Evolutionary conservation across 2,329 filamentous ascomycete species (phyloP).

Genomic region (Pseudodiploospora longispora): DNA sequence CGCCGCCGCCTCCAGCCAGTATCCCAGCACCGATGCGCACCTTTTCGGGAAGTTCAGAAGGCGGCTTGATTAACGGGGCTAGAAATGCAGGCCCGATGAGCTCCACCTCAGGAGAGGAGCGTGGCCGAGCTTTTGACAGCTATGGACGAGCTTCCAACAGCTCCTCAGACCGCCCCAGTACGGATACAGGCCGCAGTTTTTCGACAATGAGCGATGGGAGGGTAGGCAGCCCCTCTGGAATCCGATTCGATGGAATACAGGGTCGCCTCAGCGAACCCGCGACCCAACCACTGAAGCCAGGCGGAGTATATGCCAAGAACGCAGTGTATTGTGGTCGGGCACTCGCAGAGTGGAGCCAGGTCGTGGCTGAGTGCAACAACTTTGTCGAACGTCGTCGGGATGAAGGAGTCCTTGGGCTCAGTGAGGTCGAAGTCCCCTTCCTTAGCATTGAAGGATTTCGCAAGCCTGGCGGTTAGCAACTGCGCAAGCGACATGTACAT

Average conservation of each 20-base stretch:
- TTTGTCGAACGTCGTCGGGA: conserved; percentile 69
- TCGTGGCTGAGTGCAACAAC: conserved; percentile 71
- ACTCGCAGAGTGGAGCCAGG: conserved; percentile 68
- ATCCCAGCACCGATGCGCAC: conserved; percentile 37
- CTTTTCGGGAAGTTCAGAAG: conserved; percentile 37
- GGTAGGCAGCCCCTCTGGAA: neutral
- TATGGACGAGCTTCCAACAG: conserved; percentile 2
- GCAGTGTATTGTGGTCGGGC: conserved; percentile 62
- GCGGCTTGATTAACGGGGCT: conserved; percentile 41
- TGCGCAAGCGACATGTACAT: neutral
- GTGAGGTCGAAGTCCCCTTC: conserved; percentile 53
- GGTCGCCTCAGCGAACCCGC: conserved; percentile 3
- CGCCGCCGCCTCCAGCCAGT: conserved; percentile 28
- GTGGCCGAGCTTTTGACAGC: conserved; percentile 11
- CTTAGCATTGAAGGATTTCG: conserved; percentile 36
- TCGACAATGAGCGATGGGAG: conserved; percentile 1
- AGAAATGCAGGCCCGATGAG: conserved; percentile 37
- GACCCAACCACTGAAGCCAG: conserved; percentile 33
- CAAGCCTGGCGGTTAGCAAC: conserved; percentile 22
- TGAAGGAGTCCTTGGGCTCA: conserved; percentile 60
- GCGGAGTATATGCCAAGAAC: conserved; percentile 35
- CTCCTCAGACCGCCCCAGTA: neutral
- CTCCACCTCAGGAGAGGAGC: conserved; percentile 22
- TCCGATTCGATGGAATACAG: neutral
- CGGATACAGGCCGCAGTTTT: neutral